Base-by-base conservation (phyloP, 306 rosid species). In the Phaseolus lunatus region DNA sequence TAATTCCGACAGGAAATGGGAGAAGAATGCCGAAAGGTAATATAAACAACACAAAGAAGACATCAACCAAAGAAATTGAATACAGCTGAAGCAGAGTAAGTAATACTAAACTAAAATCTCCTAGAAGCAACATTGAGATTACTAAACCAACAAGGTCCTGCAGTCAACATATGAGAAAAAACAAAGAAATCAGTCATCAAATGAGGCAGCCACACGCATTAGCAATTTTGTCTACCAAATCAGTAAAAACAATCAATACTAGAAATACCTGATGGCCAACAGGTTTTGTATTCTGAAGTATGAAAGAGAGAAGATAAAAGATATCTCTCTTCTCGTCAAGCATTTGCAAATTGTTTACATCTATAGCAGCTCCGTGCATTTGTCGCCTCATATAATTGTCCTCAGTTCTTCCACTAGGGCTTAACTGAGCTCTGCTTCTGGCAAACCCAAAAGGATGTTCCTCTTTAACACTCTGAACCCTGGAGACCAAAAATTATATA, bases 141-240 rank as follows among this genome's bases (percentile, higher is more conserved):
- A 96, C 97, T 86, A 96, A 86, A 81, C 99, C 99, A 75, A 96
- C 99, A 52, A 96, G 97, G 89, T 96, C 99, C 99, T 96, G 99
- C 90, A 89, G 15, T 78, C 77, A 79, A 31, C 77, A 35, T 73
- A 76, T 9, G 75, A 72, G 41, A 29, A 22, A 27, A 39, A n/a
- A 22, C 3, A 16, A 54, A 29, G 9, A 48, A 18, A 62, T 73
- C 59, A 77, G 81, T 68, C 61, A 70, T 29, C 35, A 70, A 63
- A 77, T 58, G 29, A 59, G 64, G n/a, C 61, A 75, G 29, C 11
- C 77, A 12, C 31, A 41, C 67, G 19, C 76, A 58, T 39, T n/a
- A 14, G 7, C 73, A 62, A 44, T 50, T 5, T 24, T 2, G 69
- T 72, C 73, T 61, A 67, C 35, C 7, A 65, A 69, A 48, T 66